These are phyloP conservation scores for Carnegiea gigantea DNA, from an alignment of 179 eudicot genomes.

Conservation along the genomic window DNA sequence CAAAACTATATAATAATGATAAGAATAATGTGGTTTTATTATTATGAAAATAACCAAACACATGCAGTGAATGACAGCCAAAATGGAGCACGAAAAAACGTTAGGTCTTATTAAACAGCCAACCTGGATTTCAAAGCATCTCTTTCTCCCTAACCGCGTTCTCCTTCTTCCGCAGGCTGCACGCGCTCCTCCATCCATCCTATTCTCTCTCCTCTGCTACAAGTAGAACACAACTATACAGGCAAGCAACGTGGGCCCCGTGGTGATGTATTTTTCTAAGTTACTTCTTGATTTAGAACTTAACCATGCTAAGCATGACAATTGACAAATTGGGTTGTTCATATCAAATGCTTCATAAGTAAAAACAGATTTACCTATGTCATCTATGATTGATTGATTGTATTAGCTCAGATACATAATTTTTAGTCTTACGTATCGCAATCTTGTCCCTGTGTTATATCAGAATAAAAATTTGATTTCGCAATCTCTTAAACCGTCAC, in stretches of 20 bases:
- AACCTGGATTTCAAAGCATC: slow-evolving; percentile 21
- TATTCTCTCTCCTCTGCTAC: not conserved
- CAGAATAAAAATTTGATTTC: no score
- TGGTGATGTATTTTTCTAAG: not conserved
- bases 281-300: slow-evolving; percentile 1
- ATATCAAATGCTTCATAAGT: no score
- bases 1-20: not conserved
- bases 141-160: slow-evolving; percentile 26
- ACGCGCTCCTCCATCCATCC: slow-evolving; percentile 5
- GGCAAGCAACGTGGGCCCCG: slow-evolving; percentile 11
- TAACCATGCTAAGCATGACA: no score
- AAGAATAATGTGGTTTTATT: not conserved
- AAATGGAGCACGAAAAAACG: slow-evolving; percentile 10
- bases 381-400: no score
- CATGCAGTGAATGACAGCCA: slow-evolving; percentile 35
- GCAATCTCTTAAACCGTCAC: no score
- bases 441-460: no score
- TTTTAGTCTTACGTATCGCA: no score
- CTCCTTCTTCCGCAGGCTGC: slow-evolving; percentile 15
- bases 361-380: no score
- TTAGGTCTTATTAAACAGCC: slow-evolving; percentile 16
- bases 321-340: no score
- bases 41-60: slow-evolving; percentile 10
- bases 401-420: no score
- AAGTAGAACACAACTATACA: not conserved